Evolutionary conservation across 2,329 filamentous ascomycete genomes (phyloP).

Genomic region (Sporothrix variecibatus): DNA sequence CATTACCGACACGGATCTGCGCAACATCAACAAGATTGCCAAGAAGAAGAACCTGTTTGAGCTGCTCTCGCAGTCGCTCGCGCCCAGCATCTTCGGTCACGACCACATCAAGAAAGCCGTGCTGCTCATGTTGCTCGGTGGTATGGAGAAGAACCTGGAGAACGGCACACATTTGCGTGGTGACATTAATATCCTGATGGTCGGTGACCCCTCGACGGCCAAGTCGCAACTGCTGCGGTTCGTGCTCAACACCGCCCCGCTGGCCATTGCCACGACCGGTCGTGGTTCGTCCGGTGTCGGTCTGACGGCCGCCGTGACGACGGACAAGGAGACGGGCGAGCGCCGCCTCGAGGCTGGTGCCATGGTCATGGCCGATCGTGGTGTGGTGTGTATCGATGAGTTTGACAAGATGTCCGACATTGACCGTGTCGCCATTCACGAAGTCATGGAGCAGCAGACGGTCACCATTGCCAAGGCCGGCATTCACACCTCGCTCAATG

Average conservation of each 20-base stretch:
- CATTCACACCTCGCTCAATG: constrained; percentile 96
- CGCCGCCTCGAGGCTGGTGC: constrained; percentile 92
- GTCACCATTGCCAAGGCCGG: constrained; percentile 98
- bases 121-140: constrained; percentile 88
- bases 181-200: constrained; percentile 99
- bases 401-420: constrained; percentile 99
- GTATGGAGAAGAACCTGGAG: constrained; percentile 97
- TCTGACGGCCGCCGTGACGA: constrained; percentile 93
- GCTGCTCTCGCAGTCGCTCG: constrained; percentile 87
- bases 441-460: constrained; percentile 99
- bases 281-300: constrained; percentile 95
- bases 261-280: constrained; percentile 96
- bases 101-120: constrained; percentile 98
- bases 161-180: constrained; percentile 97
- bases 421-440: constrained; percentile 96
- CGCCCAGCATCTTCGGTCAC: constrained; percentile 95
- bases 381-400: constrained; percentile 98
- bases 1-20: constrained; percentile 95
- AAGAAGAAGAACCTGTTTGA: constrained; percentile 96
- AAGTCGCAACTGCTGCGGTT: constrained; percentile 98
- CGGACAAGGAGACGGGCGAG: constrained; percentile 96
- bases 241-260: constrained; percentile 91
- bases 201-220: constrained; percentile 95
- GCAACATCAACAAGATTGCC: constrained; percentile 96
- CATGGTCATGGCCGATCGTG: constrained; percentile 96